Conservation (phyloP, 1,284 basidiomycete genomes). For the Amylostereum chailletii region DNA sequence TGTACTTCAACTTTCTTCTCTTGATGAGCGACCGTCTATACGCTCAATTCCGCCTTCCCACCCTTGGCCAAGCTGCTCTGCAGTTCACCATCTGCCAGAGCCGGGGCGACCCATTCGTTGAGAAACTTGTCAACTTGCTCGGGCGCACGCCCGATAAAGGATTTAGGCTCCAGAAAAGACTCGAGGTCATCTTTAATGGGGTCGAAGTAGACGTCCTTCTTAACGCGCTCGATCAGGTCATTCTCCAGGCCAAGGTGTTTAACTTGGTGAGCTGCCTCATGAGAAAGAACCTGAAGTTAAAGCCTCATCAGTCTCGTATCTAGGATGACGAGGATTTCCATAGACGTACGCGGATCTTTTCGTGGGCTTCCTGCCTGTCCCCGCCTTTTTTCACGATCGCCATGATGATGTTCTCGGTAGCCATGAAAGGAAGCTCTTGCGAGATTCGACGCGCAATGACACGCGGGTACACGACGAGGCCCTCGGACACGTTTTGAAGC, state of each 20-base stretch:
- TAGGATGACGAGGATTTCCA: background rate
- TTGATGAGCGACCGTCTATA: slow-evolving; percentile 12
- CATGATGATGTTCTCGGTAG: slow-evolving; percentile 99
- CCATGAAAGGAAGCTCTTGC: slow-evolving; percentile 99
- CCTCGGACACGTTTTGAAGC: slow-evolving; percentile 95
- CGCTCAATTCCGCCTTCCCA: slow-evolving; percentile 25
- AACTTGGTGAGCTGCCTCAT: slow-evolving; percentile 91
- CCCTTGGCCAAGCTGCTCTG: slow-evolving; percentile 44
- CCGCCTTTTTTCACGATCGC: slow-evolving; percentile 93
- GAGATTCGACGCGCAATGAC: slow-evolving; percentile 89
- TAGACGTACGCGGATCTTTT: slow-evolving; percentile 77
- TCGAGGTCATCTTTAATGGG: slow-evolving; percentile 59
- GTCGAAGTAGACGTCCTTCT: slow-evolving; percentile 55
- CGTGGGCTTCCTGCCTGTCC: slow-evolving; percentile 94
- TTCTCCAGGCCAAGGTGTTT: slow-evolving; percentile 95
- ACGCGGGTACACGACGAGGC: slow-evolving; percentile 94
- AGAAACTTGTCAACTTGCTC: slow-evolving; percentile 91
- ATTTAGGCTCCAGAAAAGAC: slow-evolving; percentile 69
- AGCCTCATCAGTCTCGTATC: background rate
- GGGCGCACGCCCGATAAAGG: slow-evolving; percentile 86
- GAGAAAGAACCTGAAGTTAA: slow-evolving; percentile 67
- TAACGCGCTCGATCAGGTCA: slow-evolving; percentile 88
- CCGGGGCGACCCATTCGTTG: slow-evolving; percentile 85
- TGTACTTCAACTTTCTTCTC: too few species aligned
- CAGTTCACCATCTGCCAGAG: slow-evolving; percentile 60